Evolutionary conservation across 202 grass and related monocot species (phyloP), one percentile per base, ranked within the genome.

Genomic region (Zoysia matrella): DNA sequence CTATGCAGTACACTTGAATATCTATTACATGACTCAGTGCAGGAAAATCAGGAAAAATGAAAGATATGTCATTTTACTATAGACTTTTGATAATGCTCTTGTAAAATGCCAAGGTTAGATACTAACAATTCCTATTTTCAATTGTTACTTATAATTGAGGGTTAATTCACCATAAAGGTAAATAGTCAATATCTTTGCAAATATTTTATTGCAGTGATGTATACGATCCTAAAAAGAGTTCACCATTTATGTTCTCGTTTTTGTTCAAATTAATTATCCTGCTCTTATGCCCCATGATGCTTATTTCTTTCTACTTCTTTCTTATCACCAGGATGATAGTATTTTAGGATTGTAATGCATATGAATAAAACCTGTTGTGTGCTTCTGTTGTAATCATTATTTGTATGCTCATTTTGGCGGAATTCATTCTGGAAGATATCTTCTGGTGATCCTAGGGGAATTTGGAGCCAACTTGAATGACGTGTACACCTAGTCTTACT

Each of bases 371-470:
- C 15, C 15, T 57, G 52, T 44, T 36, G 14, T 43, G 48, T 42
- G 42, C 48, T 71, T 46, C 40, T 71, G 10, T 51, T 47, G 16
- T 61, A 84, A 11, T 80, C 41, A 50, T 72, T 1, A 62, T 39
- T 8, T 14, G 70, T 68, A 52, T 65, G 36, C 75, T 75, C 44
- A 46, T 79, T 74, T 55, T 70, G 5, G 48, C 52, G 47, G 18
- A 53, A 75, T 3, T 65, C 39, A 40, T 49, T 65, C 40, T 50
- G 8, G 14, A 77, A 63, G 22, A 13, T 88, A 18, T 40, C 18
- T 49, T 52, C 39, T 79, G 22, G 53, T 69, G 74, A 72, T 73
- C 46, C 58, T 82, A 56, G 66, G 72, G 58, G 78, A 80, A 15
- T 80, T 16, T 36, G 75, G 16, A 48, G 4, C 16, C 66, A 76